Conservation (phyloP, 148 eudicot species). For the Euryodendron excelsum region DNA sequence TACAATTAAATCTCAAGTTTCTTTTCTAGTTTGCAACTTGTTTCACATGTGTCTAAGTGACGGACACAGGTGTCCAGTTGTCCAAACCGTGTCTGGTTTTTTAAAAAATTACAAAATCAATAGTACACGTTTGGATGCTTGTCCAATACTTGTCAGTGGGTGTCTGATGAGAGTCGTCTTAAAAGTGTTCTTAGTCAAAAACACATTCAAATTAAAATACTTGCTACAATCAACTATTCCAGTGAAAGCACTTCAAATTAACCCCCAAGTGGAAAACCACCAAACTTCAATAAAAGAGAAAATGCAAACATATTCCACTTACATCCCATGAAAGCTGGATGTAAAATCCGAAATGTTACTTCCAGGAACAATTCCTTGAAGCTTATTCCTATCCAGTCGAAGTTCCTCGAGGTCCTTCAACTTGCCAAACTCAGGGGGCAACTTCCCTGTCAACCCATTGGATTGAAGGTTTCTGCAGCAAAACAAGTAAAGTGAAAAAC, state of each 20-base stretch:
- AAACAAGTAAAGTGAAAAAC: conserved; percentile 11
- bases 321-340: conserved; percentile 51
- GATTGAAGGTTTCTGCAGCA: conserved; percentile 69
- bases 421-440: conserved; percentile 67
- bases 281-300: neutral
- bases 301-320: conserved; percentile 28
- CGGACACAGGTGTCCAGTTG: too few relatives aligned
- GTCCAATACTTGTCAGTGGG: too few relatives aligned
- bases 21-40: too few relatives aligned
- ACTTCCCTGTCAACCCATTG: conserved; percentile 70
- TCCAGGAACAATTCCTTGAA: conserved; percentile 75
- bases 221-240: neutral
- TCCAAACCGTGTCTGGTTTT: too few relatives aligned
- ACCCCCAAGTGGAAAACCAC: neutral
- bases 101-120: too few relatives aligned
- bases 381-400: conserved; percentile 78
- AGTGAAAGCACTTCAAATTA: neutral
- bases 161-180: too few relatives aligned
- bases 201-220: neutral
- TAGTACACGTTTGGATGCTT: too few relatives aligned
- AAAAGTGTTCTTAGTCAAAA: too few relatives aligned
- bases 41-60: too few relatives aligned
- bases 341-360: conserved; percentile 28
- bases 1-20: too few relatives aligned
- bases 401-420: conserved; percentile 74